These are phyloP conservation scores for Xylariaceae sp. DNA, from an alignment of 2,329 filamentous ascomycete species.

Conservation along the genomic window DNA sequence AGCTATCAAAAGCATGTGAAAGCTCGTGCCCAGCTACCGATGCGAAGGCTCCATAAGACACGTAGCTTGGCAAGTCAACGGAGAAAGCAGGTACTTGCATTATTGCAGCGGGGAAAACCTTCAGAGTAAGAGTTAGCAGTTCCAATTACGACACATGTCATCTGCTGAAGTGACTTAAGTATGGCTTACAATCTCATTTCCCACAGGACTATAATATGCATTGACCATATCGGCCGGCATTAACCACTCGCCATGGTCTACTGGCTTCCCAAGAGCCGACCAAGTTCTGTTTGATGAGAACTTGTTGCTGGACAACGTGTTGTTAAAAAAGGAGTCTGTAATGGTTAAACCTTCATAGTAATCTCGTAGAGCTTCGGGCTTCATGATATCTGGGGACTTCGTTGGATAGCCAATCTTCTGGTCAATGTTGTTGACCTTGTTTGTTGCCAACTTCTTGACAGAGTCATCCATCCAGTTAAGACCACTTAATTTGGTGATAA, in stretches of 20 bases:
- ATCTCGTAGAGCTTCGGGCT: slow-evolving; percentile 56
- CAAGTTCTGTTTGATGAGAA: slow-evolving; percentile 55
- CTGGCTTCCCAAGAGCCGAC: slow-evolving; percentile 63
- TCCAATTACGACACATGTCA: background rate
- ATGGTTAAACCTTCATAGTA: slow-evolving; percentile 61
- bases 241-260: slow-evolving; percentile 63
- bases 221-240: slow-evolving; percentile 67
- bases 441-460: slow-evolving; percentile 62
- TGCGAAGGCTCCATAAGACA: slow-evolving; percentile 67
- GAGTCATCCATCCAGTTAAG: slow-evolving; percentile 64
- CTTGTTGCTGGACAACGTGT: slow-evolving; percentile 54
- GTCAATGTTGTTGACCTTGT: slow-evolving; percentile 68
- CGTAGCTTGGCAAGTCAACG: slow-evolving; percentile 56
- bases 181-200: slow-evolving; percentile 60
- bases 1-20: slow-evolving; percentile 70
- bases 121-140: slow-evolving; percentile 6
- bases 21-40: slow-evolving; percentile 68
- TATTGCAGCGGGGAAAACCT: slow-evolving; percentile 66
- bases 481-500: slow-evolving; percentile 54
- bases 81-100: slow-evolving; percentile 70
- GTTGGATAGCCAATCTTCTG: slow-evolving; percentile 71
- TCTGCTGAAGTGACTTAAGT: background rate
- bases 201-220: slow-evolving; percentile 65
- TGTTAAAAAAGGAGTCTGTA: slow-evolving; percentile 60
- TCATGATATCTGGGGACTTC: slow-evolving; percentile 63